Conservation (phyloP, 2,329 filamentous ascomycete genomes). For the Coniosporium tulheliwenetii region DNA sequence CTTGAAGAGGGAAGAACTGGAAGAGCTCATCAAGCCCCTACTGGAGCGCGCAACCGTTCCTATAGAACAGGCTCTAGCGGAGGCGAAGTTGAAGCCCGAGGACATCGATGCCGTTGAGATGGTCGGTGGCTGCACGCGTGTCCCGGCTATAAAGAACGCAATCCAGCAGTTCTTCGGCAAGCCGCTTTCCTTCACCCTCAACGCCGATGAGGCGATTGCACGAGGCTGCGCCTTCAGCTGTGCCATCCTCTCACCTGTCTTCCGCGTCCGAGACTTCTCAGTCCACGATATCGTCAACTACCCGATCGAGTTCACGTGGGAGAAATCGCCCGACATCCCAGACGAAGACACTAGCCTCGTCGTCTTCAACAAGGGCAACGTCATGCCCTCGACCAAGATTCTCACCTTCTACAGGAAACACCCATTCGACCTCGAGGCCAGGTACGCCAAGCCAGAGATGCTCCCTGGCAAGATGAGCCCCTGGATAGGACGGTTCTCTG, state of each 20-base stretch:
- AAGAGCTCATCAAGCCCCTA: constrained; percentile 76
- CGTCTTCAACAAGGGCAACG: constrained; percentile 94
- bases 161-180: constrained; percentile 90
- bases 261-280: constrained; percentile 96
- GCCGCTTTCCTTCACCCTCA: constrained; percentile 83
- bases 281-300: constrained; percentile 97
- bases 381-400: constrained; percentile 97
- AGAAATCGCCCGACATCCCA: constrained; percentile 94
- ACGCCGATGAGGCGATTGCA: constrained; percentile 94
- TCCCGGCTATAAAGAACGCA: constrained; percentile 79
- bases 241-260: constrained; percentile 90
- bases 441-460: constrained; percentile 72
- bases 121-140: constrained; percentile 86
- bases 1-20: constrained; percentile 87
- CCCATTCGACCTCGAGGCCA: constrained; percentile 88
- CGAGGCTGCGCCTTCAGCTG: constrained; percentile 95
- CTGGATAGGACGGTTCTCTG: constrained; percentile 94
- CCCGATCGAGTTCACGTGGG: constrained; percentile 97
- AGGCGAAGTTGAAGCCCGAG: constrained; percentile 77
- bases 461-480: constrained; percentile 83
- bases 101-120: constrained; percentile 92
- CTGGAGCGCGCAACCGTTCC: constrained; percentile 57
- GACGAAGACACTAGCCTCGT: constrained; percentile 96
- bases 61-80: constrained; percentile 82
- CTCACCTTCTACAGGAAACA: constrained; percentile 99